Evolutionary conservation across 768 basidiomycete genomes (phyloP).

Genomic region (Russula emetica): DNA sequence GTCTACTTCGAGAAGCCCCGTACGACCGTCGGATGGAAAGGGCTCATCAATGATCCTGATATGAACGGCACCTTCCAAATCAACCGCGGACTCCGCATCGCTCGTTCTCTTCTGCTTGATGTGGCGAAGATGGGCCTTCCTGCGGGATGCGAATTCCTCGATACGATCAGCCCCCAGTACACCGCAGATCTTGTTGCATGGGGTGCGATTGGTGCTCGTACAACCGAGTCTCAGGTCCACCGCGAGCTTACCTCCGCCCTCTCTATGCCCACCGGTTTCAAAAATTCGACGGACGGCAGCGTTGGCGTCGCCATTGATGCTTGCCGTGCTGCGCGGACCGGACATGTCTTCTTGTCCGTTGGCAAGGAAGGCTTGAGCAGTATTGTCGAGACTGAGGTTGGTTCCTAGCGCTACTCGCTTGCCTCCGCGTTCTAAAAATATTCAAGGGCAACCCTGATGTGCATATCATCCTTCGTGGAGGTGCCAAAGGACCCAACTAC

Average conservation of each 20-base stretch:
- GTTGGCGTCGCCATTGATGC: conserved; percentile 92
- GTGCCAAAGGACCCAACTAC: conserved; percentile 87
- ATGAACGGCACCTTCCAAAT: conserved; percentile 93
- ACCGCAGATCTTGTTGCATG: conserved; percentile 91
- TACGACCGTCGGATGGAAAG: conserved; percentile 98
- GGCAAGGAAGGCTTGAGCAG: conserved; percentile 94
- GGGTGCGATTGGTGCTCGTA: conserved; percentile 94
- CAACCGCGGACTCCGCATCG: conserved; percentile 90
- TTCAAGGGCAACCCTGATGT: conserved; percentile 81
- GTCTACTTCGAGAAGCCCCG: conserved; percentile 98
- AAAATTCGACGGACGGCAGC: conserved; percentile 95
- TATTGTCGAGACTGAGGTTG: conserved; percentile 89
- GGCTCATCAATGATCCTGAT: conserved; percentile 95
- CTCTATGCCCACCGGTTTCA: conserved; percentile 98
- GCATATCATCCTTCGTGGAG: conserved; percentile 93
- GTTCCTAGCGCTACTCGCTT: not conserved
- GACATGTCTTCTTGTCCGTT: conserved; percentile 94
- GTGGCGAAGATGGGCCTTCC: conserved; percentile 88
- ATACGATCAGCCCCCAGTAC: conserved; percentile 75
- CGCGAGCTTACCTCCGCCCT: conserved; percentile 81
- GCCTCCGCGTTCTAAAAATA: not conserved
- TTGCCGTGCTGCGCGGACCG: conserved; percentile 83
- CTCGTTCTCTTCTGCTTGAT: conserved; percentile 82
- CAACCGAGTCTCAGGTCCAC: conserved; percentile 91
- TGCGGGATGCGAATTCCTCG: conserved; percentile 94